Base-by-base conservation (phyloP, 2,329 filamentous ascomycete genomes). In the Ascochyta clinopodiicola region DNA sequence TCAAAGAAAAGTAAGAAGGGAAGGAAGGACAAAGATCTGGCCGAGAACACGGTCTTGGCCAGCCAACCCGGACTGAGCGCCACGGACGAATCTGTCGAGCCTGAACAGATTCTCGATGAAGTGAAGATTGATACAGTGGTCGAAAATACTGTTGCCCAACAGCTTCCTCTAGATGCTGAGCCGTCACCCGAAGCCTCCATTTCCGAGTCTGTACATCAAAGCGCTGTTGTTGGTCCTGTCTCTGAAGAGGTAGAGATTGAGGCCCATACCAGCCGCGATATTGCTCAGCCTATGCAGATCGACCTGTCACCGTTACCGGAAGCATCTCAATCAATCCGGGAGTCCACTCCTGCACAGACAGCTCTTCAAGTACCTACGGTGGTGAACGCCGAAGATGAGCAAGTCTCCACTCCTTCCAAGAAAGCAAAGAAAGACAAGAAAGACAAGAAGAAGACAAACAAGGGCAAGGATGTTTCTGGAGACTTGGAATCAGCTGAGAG, bases 1-100 rank as follows among this genome's bases (percentile, higher is more conserved):
- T 68, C 61, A 12, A 72, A 74, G 60, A 76, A 76, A 44, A 63
- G 58, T 21, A 75, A 74, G 61, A 73, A 72, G 40, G 64, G 46
- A 9, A 73, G 71, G 61, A 72, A 71, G 42, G 56, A 51, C 2
- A 64, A 68, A 40, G 64, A 67, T 4, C 3, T 38, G 12, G 48
- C 38, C 27, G 55, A 55, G 22, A 32, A 24, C 4, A 21, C 44
- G 19, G 31, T 43, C 17, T 7, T 25, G 9, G 6, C 15, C 19
- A 35, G 15, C 21, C 35, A 39, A 19, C 4, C 38, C 22, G 35
- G 37, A 13, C 22, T 27, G 31, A 25, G 37, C n/a, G 31, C 31
- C 6, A 15, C 4, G 3, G n/a, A 35, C 13, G 36, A 46, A 17
- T 8, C 25, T 10, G 24, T 13, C 3, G 31, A 55, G 29, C 44